phyloP scores from a whole-genome alignment of 2,329 filamentous ascomycete species.

The Stylonectria norvegica region DNA sequence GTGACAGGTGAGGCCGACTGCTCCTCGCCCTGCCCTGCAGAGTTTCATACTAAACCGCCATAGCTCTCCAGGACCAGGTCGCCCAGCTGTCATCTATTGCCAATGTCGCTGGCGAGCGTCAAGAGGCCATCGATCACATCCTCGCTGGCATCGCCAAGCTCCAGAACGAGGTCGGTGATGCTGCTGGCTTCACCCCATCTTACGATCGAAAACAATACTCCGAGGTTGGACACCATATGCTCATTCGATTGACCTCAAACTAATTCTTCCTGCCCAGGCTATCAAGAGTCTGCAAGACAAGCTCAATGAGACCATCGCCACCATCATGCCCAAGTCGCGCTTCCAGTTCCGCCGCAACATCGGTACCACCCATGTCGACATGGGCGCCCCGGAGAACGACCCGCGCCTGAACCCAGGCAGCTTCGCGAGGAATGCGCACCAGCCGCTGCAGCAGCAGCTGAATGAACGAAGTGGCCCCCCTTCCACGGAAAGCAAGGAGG shows the following conservation, averaged over 20 bases:
- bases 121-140: conserved; percentile 77
- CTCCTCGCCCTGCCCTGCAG: neutral
- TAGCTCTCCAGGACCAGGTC: conserved; percentile 77
- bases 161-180: conserved; percentile 81
- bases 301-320: conserved; percentile 65
- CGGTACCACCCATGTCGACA: conserved; percentile 37
- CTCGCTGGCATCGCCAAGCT: conserved; percentile 75
- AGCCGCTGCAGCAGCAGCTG: neutral
- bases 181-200: conserved; percentile 74
- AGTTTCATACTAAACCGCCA: neutral
- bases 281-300: conserved; percentile 80
- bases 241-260: neutral
- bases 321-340: conserved; percentile 69
- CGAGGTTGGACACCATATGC: conserved; percentile 51
- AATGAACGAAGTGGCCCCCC: too few relatives aligned
- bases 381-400: conserved; percentile 43
- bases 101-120: conserved; percentile 65
- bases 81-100: conserved; percentile 61
- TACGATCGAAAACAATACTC: conserved; percentile 88
- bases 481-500: conserved; percentile 28
- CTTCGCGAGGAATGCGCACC: conserved; percentile 25
- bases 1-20: conserved; percentile 59
- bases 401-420: conserved; percentile 39
- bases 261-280: conserved; percentile 49
- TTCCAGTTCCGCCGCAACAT: conserved; percentile 68